phyloP scores from a whole-genome alignment of 306 rosid species.

The Phaseolus lunatus region DNA sequence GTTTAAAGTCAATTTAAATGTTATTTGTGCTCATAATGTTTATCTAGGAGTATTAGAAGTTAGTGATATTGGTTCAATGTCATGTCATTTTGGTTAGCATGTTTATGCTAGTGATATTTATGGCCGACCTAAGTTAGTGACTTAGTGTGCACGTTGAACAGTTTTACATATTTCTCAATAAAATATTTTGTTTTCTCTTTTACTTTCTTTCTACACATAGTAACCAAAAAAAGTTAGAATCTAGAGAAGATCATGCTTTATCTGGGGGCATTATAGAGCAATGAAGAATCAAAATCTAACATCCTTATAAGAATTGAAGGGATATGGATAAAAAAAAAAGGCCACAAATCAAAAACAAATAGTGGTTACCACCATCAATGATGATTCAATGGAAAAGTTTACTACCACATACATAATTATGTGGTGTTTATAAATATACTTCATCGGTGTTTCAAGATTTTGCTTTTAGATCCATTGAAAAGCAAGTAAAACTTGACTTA shows the following conservation, averaged over 20 bases:
- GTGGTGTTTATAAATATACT: too few species aligned
- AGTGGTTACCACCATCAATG: too few species aligned
- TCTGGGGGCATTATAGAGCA: background rate
- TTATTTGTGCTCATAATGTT: too few species aligned
- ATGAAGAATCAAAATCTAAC: too few species aligned
- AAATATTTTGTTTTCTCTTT: background rate
- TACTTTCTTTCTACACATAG: conserved; percentile 20
- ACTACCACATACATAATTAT: too few species aligned
- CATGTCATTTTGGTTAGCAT: conserved; percentile 40
- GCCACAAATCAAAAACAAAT: too few species aligned
- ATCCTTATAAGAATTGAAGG: too few species aligned
- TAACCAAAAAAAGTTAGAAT: background rate
- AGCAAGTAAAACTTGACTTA: too few species aligned
- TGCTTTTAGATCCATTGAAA: too few species aligned
- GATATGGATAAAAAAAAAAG: too few species aligned
- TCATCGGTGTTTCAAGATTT: too few species aligned
- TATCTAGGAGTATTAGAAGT: background rate
- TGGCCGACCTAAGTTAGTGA: conserved; percentile 37
- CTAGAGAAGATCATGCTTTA: background rate
- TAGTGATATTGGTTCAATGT: conserved; percentile 38
- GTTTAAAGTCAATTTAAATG: background rate
- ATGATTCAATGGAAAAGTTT: too few species aligned
- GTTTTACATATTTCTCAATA: background rate
- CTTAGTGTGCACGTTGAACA: conserved; percentile 23
- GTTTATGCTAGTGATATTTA: background rate